A percentile compares a stretch with the other conserved stretches of the same genome.
These are phyloP conservation scores for Daldinia caldariorum DNA, from an alignment of 495 filamentous ascomycete species.

Conservation along the genomic window DNA sequence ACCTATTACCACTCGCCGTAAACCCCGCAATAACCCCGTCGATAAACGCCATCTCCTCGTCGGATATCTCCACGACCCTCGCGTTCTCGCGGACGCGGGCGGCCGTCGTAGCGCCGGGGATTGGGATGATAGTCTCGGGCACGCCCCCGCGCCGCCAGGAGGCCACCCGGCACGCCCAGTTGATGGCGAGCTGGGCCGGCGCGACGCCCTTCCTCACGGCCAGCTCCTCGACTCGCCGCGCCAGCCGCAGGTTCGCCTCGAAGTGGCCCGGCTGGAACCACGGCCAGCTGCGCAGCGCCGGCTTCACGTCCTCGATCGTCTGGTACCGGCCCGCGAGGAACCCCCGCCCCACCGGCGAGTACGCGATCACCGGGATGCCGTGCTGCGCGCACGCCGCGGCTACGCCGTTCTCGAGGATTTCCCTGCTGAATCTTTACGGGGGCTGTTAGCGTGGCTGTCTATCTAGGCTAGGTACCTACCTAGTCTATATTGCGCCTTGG, in stretches of 20 bases:
- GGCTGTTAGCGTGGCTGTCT: conserved; percentile 61
- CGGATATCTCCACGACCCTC: conserved; percentile 53
- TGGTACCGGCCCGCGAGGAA: conserved; percentile 70
- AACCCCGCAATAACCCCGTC: conserved; percentile 57
- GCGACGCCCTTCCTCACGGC: conserved; percentile 76
- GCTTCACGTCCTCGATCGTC: conserved; percentile 66
- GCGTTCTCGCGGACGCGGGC: conserved; percentile 63
- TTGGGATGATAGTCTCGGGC: conserved; percentile 75
- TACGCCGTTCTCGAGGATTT: conserved; percentile 72
- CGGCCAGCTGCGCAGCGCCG: conserved; percentile 57
- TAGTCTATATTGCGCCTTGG: too few relatives aligned
- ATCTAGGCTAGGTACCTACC: neutral
- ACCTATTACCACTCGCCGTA: conserved; percentile 55
- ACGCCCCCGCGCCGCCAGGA: conserved; percentile 61
- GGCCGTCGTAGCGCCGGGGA: conserved; percentile 74
- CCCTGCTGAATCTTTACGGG: conserved; percentile 55
- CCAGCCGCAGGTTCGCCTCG: conserved; percentile 76
- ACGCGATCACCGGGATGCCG: conserved; percentile 77
- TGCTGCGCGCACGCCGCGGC: conserved; percentile 76
- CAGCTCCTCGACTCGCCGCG: conserved; percentile 69
- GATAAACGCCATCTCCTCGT: conserved; percentile 62
- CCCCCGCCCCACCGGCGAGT: conserved; percentile 43
- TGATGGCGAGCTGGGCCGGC: conserved; percentile 79
- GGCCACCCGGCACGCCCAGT: conserved; percentile 69
- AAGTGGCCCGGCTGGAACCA: conserved; percentile 77